phyloP scores from a whole-genome alignment of 352 stramenopile genomes.

The Pythium guiyangense region DNA sequence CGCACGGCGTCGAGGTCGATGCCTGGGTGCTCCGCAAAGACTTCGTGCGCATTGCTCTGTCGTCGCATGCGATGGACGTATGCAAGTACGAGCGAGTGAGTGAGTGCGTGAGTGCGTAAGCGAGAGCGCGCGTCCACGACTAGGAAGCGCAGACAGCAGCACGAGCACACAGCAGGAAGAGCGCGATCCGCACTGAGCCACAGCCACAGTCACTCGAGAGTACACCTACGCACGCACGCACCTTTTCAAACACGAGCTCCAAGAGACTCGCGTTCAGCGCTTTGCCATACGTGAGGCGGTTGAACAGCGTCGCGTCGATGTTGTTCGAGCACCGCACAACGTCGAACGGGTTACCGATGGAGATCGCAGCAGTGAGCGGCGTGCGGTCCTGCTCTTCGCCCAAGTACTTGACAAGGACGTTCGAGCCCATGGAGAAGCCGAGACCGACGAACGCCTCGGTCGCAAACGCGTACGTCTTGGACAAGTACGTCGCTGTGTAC shows the following conservation, averaged over 20 bases:
- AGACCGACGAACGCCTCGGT: slow-evolving; percentile 37
- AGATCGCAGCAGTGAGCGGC: slow-evolving; percentile 42
- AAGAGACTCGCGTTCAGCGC: slow-evolving; percentile 42
- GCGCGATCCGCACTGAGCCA: too few relatives aligned
- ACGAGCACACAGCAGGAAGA: too few relatives aligned
- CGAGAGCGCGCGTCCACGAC: too few relatives aligned
- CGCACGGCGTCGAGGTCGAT: slow-evolving; percentile 41
- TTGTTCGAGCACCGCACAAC: slow-evolving; percentile 43
- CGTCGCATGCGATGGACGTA: not conserved
- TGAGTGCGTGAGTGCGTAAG: not conserved
- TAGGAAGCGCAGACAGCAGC: not conserved
- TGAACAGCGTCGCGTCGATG: slow-evolving; percentile 37
- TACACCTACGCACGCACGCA: too few relatives aligned
- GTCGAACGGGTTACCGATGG: slow-evolving; percentile 68
- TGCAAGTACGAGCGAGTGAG: too few relatives aligned
- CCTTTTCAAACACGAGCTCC: slow-evolving; percentile 47
- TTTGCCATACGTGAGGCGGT: slow-evolving; percentile 52
- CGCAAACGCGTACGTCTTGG: slow-evolving; percentile 34
- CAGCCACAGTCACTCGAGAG: too few relatives aligned
- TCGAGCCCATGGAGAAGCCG: slow-evolving; percentile 70
- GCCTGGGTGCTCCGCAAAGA: slow-evolving; percentile 39
- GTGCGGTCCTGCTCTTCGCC: slow-evolving; percentile 40
- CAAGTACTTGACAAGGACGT: slow-evolving; percentile 74
- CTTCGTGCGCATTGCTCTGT: slow-evolving; percentile 56
- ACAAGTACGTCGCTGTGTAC: slow-evolving; percentile 30